Conservation (phyloP, 106 monocot genomes). For the Dendrobium catenatum region DNA sequence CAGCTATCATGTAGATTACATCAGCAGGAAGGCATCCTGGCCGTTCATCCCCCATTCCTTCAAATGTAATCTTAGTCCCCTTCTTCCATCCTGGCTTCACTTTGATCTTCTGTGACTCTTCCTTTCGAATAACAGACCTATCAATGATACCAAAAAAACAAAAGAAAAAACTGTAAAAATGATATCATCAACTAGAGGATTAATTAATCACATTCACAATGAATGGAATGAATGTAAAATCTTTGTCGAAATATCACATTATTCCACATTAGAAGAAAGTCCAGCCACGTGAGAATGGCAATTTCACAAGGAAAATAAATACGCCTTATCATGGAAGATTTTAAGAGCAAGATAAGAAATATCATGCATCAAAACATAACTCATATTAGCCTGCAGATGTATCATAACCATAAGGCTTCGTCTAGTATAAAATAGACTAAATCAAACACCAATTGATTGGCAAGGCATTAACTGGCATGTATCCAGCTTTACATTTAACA, state of each 20-base stretch:
- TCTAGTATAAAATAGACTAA: not conserved
- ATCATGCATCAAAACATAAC: not conserved
- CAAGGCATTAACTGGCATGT: not conserved
- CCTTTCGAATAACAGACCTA: conserved; percentile 39
- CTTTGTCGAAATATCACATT: too few relatives aligned
- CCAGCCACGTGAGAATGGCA: too few relatives aligned
- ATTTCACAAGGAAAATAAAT: not conserved
- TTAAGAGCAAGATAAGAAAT: not conserved
- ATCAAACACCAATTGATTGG: not conserved
- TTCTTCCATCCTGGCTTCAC: conserved; percentile 74
- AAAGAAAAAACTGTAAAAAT: not conserved
- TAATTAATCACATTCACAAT: too few relatives aligned
- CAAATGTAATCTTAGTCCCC: conserved; percentile 52
- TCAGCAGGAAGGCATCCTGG: conserved; percentile 49
- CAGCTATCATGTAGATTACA: conserved; percentile 39
- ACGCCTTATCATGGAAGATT: not conserved
- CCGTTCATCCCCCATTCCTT: conserved; percentile 49
- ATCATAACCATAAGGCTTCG: too few relatives aligned
- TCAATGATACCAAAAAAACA: not conserved
- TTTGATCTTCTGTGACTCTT: conserved; percentile 39
- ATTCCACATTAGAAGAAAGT: too few relatives aligned
- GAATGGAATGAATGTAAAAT: too few relatives aligned
- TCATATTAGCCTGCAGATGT: too few relatives aligned
- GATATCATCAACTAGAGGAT: not conserved
- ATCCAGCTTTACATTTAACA: too few relatives aligned